These are phyloP conservation scores for Rutstroemia sp. DNA, from an alignment of 2,329 filamentous ascomycete genomes.

Conservation along the genomic window DNA sequence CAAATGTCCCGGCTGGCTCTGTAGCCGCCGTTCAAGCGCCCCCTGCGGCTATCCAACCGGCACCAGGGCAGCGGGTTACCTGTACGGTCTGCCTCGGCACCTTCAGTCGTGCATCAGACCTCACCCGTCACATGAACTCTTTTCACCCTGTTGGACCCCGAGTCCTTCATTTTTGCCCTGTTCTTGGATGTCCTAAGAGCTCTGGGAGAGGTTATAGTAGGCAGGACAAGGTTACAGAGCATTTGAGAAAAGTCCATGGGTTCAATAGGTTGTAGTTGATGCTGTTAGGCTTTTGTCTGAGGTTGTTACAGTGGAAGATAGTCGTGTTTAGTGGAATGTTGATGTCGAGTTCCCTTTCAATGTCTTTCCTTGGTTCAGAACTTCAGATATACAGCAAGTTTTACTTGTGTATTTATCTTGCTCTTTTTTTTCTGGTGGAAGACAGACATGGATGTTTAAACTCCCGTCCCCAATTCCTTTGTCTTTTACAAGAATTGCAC, in stretches of 20 bases:
- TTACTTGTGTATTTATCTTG: no score
- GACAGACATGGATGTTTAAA: no score
- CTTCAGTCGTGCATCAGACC: constrained; percentile 5
- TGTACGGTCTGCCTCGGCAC: neutral
- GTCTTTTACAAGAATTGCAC: no score
- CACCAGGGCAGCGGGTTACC: neutral
- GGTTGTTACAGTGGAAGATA: neutral
- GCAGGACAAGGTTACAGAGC: constrained; percentile 13
- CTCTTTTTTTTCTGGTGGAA: no score
- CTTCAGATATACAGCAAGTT: no score
- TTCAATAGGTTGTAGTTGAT: constrained; percentile 2
- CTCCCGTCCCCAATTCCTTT: no score
- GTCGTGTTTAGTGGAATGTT: neutral
- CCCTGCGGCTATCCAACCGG: neutral
- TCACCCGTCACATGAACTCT: constrained; percentile 2
- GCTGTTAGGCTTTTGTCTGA: neutral
- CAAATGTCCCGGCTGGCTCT: neutral
- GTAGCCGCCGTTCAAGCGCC: neutral
- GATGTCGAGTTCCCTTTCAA: no score
- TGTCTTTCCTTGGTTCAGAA: no score
- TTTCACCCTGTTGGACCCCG: neutral
- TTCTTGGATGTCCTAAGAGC: constrained; percentile 9
- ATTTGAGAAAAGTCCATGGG: constrained; percentile 12
- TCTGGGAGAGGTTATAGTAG: constrained; percentile 7
- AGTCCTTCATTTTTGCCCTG: constrained; percentile 5